phyloP scores from a whole-genome alignment of 805 yeast species.

The Cyberlindnera galapagoensis region DNA sequence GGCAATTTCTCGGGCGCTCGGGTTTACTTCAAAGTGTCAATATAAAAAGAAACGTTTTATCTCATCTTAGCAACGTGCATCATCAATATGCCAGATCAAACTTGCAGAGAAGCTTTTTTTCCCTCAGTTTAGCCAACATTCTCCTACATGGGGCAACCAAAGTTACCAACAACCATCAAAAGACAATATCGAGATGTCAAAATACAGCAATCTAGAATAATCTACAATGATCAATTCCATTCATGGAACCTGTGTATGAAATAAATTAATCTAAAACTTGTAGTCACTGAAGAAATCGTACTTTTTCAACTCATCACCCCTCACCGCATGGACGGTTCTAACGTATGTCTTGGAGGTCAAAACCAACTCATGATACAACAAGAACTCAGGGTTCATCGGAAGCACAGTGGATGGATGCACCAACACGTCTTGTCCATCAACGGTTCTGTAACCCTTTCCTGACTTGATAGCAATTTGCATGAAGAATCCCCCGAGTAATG shows the following conservation, averaged over 20 bases:
- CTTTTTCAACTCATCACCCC: conserved; percentile 63
- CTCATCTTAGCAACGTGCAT: no score
- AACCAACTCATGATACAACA: conserved; percentile 91
- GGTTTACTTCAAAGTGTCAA: no score
- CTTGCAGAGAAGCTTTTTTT: no score
- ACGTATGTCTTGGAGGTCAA: conserved; percentile 90
- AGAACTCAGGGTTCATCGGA: conserved; percentile 88
- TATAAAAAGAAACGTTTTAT: no score
- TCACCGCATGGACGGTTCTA: conserved; percentile 84
- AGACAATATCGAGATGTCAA: no score
- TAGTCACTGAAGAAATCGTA: conserved; percentile 26
- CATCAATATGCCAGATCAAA: no score
- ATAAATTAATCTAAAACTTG: conserved; percentile 21
- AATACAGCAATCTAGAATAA: no score
- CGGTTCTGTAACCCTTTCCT: conserved; percentile 84
- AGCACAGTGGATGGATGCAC: conserved; percentile 91
- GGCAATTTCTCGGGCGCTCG: no score
- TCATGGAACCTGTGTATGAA: neutral
- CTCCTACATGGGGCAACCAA: no score
- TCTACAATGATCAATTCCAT: no score
- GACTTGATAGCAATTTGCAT: conserved; percentile 97
- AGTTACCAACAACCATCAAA: no score
- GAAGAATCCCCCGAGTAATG: conserved; percentile 88
- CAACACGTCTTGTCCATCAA: conserved; percentile 92
- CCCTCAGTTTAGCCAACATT: no score